Conservation (phyloP, 176 grass and related monocot species). For the Stipa capillata region DNA sequence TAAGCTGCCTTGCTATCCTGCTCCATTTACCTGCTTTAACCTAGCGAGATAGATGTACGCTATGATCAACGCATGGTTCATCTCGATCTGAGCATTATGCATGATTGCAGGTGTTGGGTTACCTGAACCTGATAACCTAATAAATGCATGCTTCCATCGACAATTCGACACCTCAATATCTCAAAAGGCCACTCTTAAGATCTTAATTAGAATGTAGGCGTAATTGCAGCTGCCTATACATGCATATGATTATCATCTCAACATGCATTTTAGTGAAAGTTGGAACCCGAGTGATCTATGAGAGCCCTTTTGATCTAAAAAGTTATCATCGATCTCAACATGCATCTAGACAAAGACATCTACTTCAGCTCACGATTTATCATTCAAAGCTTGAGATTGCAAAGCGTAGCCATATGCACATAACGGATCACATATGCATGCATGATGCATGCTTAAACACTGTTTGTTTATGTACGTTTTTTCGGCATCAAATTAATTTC, state of each 20-base stretch:
- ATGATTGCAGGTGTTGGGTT: constrained; percentile 36
- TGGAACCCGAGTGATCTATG: background rate
- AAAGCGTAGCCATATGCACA: background rate
- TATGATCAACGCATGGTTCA: constrained; percentile 18
- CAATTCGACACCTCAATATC: background rate
- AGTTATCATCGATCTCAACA: background rate
- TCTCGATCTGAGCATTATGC: constrained; percentile 25
- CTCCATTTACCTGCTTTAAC: constrained; percentile 1
- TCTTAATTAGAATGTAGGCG: constrained; percentile 6
- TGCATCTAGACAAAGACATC: background rate
- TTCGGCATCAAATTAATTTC: constrained; percentile 24
- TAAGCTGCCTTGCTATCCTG: background rate
- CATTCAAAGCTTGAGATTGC: constrained; percentile 1
- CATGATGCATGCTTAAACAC: no score
- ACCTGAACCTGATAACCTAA: constrained; percentile 28
- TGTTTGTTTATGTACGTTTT: constrained; percentile 19
- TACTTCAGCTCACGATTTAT: background rate
- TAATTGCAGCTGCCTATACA: background rate
- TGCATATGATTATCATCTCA: background rate
- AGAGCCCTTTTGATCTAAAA: background rate
- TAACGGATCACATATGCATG: constrained; percentile 13
- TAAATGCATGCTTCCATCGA: background rate
- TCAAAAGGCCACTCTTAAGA: background rate
- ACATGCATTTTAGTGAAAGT: constrained; percentile 6
- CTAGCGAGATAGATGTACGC: constrained; percentile 2